Percentiles rank a stretch among this genome's conserved stretches.
Evolutionary conservation across 2,329 filamentous ascomycete species (phyloP).

Genomic region (Dactylonectria estremocensis): DNA sequence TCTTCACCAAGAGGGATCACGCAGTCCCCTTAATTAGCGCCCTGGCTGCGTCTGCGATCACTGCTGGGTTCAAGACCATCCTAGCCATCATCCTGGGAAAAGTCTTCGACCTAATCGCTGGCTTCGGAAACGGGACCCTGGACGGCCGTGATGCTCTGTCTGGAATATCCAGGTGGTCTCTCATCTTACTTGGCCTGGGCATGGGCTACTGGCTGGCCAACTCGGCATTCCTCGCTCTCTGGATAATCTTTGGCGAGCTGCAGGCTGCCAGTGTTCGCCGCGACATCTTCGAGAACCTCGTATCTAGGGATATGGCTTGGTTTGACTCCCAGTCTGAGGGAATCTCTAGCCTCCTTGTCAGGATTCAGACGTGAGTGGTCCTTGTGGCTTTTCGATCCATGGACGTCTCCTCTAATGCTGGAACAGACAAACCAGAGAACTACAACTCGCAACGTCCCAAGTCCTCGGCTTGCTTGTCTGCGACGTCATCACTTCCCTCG

Average conservation of each 20-base stretch:
- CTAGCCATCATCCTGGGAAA: constrained; percentile 81
- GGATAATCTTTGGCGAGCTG: constrained; percentile 85
- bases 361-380: constrained; percentile 78
- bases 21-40: constrained; percentile 68
- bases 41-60: constrained; percentile 68
- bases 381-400: background rate
- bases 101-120: constrained; percentile 80
- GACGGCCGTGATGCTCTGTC: constrained; percentile 66
- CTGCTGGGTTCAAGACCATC: constrained; percentile 75
- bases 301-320: constrained; percentile 85
- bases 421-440: constrained; percentile 83
- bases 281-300: constrained; percentile 76
- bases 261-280: constrained; percentile 79
- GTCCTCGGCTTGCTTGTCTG: constrained; percentile 80
- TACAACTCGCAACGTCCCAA: constrained; percentile 86
- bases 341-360: constrained; percentile 78
- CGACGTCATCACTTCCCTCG: constrained; percentile 74
- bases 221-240: constrained; percentile 76
- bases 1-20: constrained; percentile 78
- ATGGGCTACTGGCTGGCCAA: constrained; percentile 77
- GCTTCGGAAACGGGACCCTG: constrained; percentile 72
- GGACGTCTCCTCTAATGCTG: background rate
- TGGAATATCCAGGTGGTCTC: constrained; percentile 71
- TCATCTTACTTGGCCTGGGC: constrained; percentile 76
- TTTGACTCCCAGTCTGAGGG: constrained; percentile 83